Conservation (phyloP, 495 filamentous ascomycete species). For the Tuber brumale region DNA sequence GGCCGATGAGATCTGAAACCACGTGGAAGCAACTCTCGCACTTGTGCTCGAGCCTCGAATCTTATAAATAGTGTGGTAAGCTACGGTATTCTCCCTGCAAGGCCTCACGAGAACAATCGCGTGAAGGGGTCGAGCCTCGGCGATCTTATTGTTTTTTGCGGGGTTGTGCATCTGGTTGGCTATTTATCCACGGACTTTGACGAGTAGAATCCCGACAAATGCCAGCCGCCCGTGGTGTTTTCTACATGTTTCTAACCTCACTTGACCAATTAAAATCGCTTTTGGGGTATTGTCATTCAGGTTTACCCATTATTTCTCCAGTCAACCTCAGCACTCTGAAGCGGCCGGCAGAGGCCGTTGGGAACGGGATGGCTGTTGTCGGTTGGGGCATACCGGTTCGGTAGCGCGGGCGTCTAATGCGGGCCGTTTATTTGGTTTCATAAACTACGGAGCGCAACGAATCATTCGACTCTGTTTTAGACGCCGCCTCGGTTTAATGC, state of each 20-base stretch:
- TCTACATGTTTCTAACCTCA: background rate
- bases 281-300: background rate
- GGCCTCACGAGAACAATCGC: background rate
- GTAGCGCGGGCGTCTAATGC: background rate
- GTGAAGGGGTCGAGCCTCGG: background rate
- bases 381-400: background rate
- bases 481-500: background rate
- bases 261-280: background rate
- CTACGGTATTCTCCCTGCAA: background rate
- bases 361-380: background rate
- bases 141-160: background rate
- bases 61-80: background rate
- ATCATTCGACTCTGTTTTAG: background rate
- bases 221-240: background rate
- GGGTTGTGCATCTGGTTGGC: background rate
- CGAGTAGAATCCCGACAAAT: background rate
- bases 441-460: background rate
- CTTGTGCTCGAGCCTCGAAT: background rate
- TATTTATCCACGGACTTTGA: background rate
- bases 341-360: background rate
- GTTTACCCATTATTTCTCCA: background rate
- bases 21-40: background rate
- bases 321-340: background rate
- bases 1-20: conserved; percentile 1
- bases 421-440: background rate